Base-by-base conservation (phyloP, 441 rosid species). In the Populus hybrid region DNA sequence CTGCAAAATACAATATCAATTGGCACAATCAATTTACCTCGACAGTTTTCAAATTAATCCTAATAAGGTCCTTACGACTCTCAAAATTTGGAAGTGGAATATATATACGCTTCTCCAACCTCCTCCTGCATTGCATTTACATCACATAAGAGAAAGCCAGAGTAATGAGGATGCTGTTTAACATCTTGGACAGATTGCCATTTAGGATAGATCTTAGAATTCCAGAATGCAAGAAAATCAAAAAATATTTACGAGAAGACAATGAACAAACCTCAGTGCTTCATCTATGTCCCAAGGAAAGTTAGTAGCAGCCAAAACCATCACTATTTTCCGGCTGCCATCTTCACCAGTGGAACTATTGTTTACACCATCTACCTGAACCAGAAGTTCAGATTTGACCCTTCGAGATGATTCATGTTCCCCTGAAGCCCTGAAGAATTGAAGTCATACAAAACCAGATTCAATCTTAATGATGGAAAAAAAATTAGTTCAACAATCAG, bases 251-350 rank as follows among this genome's bases (percentile, higher is more conserved):
- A 36, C 18, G 73, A 34, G 61, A 70, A 63, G 75, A 73, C 63
- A 38, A 70, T 18, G n/a, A 73, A 68, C 72, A 71, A 79, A 94
- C 99, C 99, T 91, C 77, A 96, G 90, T 14, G 99, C 99, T 89
- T 94, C 97, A 67, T 96, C 99, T 82, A 94, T 94, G 90, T 96
- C 98, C 98, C 99, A 96, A 3, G 99, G 99, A 79, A 96, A 96
- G 86, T 96, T 96, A 75, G 99, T 96, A 66, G 99, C 98, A 35
- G 98, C 98, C 83, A 96, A 87, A 76, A 96, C 99, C 99, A 96
- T 94, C 75, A 96, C 99, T 79, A 96, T 91, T 84, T 96, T 96
- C 74, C 93, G 89, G 82, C 91, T 94, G 53, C 99, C 99, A 78
- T 94, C 98, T 89, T 96, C 99, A 78, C 88, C 89, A 36, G 94